Conservation (phyloP, 306 rosid genomes). For the Astragalus membranaceus region DNA sequence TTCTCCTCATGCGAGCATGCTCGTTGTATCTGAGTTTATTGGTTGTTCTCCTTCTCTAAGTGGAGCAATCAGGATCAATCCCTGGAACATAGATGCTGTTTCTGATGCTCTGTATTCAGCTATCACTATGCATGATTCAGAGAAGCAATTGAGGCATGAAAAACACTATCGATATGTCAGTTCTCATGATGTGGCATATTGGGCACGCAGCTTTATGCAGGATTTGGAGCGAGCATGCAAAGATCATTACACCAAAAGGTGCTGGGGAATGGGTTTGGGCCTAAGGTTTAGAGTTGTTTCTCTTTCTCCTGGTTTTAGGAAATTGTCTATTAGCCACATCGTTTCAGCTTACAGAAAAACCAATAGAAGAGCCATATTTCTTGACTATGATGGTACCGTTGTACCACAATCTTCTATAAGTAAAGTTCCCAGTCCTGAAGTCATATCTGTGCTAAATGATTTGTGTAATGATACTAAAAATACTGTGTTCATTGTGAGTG, state of each 20-base stretch:
- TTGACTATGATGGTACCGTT: slow-evolving; percentile 80
- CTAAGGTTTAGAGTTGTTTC: slow-evolving; percentile 66
- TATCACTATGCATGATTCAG: slow-evolving; percentile 46
- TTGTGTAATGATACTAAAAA: slow-evolving; percentile 63
- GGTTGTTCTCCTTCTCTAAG: too few species aligned
- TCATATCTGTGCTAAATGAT: slow-evolving; percentile 47
- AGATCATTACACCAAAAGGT: slow-evolving; percentile 62
- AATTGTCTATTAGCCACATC: slow-evolving; percentile 45
- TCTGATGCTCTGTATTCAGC: slow-evolving; percentile 70
- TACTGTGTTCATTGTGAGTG: slow-evolving; percentile 70
- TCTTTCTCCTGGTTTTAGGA: slow-evolving; percentile 58
- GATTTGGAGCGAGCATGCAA: slow-evolving; percentile 70
- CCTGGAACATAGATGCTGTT: slow-evolving; percentile 56
- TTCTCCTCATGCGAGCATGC: too few species aligned
- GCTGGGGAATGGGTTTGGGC: too few species aligned
- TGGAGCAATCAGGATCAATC: too few species aligned
- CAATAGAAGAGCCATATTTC: slow-evolving; percentile 52
- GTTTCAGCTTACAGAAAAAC: slow-evolving; percentile 58
- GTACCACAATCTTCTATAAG: slow-evolving; percentile 49
- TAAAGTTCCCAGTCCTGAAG: slow-evolving; percentile 51
- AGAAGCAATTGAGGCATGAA: slow-evolving; percentile 65
- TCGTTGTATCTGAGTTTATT: too few species aligned
- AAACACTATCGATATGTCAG: slow-evolving; percentile 68
- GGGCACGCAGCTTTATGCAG: slow-evolving; percentile 77
- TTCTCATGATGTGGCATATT: slow-evolving; percentile 76